Conservation (phyloP, 768 basidiomycete species). For the Kwoniella newhampshirensis region DNA sequence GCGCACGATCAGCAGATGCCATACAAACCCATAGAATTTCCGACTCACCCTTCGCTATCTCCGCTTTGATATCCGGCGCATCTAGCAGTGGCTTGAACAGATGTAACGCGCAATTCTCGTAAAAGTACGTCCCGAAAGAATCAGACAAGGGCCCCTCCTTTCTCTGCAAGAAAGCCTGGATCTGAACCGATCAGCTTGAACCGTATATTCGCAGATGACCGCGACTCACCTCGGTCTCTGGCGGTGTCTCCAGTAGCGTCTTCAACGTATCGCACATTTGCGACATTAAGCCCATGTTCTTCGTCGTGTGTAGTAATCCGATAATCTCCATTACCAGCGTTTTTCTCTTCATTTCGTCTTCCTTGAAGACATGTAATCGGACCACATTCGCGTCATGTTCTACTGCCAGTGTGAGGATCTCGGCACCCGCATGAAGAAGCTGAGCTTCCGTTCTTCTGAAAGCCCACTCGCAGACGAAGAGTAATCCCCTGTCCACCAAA, state of each 20-base stretch:
- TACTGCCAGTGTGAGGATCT: conserved; percentile 76
- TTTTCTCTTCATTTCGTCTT: conserved; percentile 59
- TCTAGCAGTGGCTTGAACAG: conserved; percentile 77
- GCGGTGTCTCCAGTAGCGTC: conserved; percentile 69
- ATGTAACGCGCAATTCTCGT: conserved; percentile 67
- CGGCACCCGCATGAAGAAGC: conserved; percentile 79
- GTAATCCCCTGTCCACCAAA: conserved; percentile 80
- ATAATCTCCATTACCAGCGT: conserved; percentile 76
- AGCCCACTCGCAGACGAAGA: conserved; percentile 92
- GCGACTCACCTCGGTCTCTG: conserved; percentile 41
- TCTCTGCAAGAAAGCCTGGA: conserved; percentile 32
- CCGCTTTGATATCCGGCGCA: conserved; percentile 67
- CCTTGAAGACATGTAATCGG: conserved; percentile 77
- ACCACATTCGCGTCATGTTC: conserved; percentile 91
- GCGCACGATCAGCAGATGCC: background rate
- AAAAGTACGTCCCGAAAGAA: conserved; percentile 89
- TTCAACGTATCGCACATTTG: conserved; percentile 85
- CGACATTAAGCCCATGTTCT: conserved; percentile 82
- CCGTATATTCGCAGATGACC: background rate
- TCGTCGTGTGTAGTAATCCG: conserved; percentile 71
- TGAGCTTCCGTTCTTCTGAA: conserved; percentile 62
- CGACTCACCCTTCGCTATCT: conserved; percentile 59
- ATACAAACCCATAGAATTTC: no score
- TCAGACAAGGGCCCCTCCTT: conserved; percentile 80
- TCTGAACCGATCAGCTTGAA: background rate